These are phyloP conservation scores for Nakazawaea ambrosiae DNA, from an alignment of 805 yeast genomes.

Conservation along the genomic window DNA sequence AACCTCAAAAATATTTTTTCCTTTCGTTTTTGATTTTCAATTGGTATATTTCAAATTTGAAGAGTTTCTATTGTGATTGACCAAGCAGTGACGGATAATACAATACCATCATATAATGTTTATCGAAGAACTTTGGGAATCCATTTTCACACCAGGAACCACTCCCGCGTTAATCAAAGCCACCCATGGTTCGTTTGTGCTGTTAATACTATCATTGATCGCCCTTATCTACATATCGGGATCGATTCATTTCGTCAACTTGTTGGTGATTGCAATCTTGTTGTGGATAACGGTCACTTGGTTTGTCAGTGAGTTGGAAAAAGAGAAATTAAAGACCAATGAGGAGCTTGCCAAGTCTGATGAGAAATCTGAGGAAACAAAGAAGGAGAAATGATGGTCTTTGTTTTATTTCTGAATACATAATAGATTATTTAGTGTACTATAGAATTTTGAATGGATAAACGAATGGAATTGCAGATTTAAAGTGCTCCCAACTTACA, in stretches of 20 bases:
- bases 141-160: conserved; percentile 89
- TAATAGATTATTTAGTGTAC: too few relatives aligned
- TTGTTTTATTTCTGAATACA: background rate
- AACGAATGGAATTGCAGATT: too few relatives aligned
- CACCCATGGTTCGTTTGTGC: conserved; percentile 75
- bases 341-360: conserved; percentile 29
- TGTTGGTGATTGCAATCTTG: conserved; percentile 33
- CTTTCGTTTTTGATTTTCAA: too few relatives aligned
- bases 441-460: too few relatives aligned
- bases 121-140: conserved; percentile 74
- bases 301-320: conserved; percentile 69
- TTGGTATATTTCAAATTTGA: too few relatives aligned
- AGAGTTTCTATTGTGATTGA: too few relatives aligned
- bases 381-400: conserved; percentile 9
- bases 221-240: conserved; percentile 54
- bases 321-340: conserved; percentile 37
- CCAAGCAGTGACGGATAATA: too few relatives aligned
- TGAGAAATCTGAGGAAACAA: conserved; percentile 13
- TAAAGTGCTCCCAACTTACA: too few relatives aligned
- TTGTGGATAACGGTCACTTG: conserved; percentile 82
- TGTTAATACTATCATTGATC: conserved; percentile 50
- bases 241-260: conserved; percentile 59
- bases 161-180: conserved; percentile 85
- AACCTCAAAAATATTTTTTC: too few relatives aligned
- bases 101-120: too few relatives aligned